phyloP scores from a whole-genome alignment of 2,329 filamentous ascomycete species.

The Dactylellina drechsleri region DNA sequence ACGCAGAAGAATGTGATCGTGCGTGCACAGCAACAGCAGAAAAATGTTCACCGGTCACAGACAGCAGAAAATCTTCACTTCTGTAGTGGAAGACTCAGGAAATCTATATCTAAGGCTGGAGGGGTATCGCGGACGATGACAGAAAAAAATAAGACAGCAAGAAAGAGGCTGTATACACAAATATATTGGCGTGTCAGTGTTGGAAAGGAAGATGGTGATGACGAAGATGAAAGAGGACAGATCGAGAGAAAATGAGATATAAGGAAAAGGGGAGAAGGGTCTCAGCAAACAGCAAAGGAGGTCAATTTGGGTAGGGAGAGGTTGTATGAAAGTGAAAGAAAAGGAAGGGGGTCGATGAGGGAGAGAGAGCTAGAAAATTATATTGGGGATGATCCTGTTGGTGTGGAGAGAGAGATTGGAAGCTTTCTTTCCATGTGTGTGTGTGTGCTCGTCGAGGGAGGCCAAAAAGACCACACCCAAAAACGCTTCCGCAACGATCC shows the following conservation, averaged over 20 bases:
- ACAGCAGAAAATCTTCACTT: conserved; percentile 40
- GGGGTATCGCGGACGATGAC: conserved; percentile 26
- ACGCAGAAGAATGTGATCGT: conserved; percentile 35
- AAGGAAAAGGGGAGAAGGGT: conserved; percentile 25
- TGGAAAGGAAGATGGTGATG: conserved; percentile 2
- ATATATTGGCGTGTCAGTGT: background rate
- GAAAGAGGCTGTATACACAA: conserved; percentile 16
- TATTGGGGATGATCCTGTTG: conserved; percentile 56
- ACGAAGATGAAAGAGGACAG: conserved; percentile 29
- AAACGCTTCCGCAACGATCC: conserved; percentile 15
- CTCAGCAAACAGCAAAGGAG: conserved; percentile 36
- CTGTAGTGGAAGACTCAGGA: conserved; percentile 37
- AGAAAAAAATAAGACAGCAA: background rate
- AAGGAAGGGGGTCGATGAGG: conserved; percentile 42
- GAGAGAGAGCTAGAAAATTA: conserved; percentile 50
- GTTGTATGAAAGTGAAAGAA: conserved; percentile 24
- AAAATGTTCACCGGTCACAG: conserved; percentile 44
- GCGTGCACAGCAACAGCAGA: conserved; percentile 38
- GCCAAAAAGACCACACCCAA: conserved; percentile 20
- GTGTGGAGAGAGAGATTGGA: conserved; percentile 25
- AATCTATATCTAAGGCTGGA: conserved; percentile 44
- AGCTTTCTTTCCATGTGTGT: too few species aligned
- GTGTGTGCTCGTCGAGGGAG: conserved; percentile 37
- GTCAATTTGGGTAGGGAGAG: conserved; percentile 21
- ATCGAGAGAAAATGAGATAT: conserved; percentile 24